Evolutionary conservation across 2,329 filamentous ascomycete genomes (phyloP), one percentile per base, ranked within the genome.

Genomic region (Fusarium annulatum): DNA sequence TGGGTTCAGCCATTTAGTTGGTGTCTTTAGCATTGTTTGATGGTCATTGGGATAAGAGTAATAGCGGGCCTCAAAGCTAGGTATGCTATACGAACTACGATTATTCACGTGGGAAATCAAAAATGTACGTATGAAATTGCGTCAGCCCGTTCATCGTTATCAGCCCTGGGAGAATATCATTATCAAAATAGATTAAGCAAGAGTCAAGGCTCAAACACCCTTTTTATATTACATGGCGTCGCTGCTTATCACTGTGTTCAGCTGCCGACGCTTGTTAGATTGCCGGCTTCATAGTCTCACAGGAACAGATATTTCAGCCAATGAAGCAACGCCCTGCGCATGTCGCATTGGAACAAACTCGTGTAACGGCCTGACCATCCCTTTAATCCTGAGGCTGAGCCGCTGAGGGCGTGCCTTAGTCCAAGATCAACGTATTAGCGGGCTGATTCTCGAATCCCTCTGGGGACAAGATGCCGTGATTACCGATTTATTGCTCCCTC

Each of bases 281-380:
- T 71, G 42, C 48, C 49, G 42, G 46, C 38, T 42, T 48, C 6
- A 36, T 30, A 28, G 33, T 41, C 61, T 33, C 16, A 39, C 52
- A 53, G 42, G 46, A 55, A 63, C 46, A 48, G 26, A 26, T 7
- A 30, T 52, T 45, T 15, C 18, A 34, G 43, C 63, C 68, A 71
- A 64, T 72, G 11, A 33, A 42, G 38, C 38, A 42, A 16, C n/a
- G 42, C 15, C 49, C 16, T 14, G 23, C 43, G 28, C 39, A 62
- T 10, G 33, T 51, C 30, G 39, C 26, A 39, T 36, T 34, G 14
- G 18, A 36, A 30, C 18, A 28, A 46, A 28, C 26, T 42, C 38
- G 49, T 69, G 39, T 51, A 42, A 61, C 28, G 43, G 38, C 51
- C 28, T 55, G 33, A 11, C 18, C 39, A 52, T 57, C 4, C 28